A percentile compares a stretch with the other conserved stretches of the same genome.
Conservation (phyloP, 208 protist species). For the Tritrichomonas foetus region DNA sequence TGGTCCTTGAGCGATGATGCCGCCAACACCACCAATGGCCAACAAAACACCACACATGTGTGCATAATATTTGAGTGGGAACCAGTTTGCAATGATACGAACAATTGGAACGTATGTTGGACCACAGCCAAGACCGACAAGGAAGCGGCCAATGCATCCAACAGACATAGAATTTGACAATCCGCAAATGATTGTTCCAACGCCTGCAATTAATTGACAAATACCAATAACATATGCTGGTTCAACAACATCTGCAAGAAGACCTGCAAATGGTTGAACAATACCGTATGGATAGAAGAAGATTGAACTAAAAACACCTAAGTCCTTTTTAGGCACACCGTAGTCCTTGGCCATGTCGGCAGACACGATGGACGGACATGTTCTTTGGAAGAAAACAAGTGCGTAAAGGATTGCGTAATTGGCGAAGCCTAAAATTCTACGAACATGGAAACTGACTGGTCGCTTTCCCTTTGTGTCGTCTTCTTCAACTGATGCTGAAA, state of each 20-base stretch:
- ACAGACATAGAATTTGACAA: background rate
- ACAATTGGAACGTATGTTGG: background rate
- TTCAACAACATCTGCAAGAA: background rate
- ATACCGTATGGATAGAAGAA: slow-evolving; percentile 22
- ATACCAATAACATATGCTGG: background rate
- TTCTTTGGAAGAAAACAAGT: background rate
- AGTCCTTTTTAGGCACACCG: background rate
- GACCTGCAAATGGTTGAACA: background rate
- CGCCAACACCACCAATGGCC: background rate
- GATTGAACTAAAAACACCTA: background rate
- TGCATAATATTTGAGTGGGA: background rate
- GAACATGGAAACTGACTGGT: background rate
- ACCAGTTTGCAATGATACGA: background rate
- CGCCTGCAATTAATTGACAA: background rate
- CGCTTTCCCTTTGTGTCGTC: no score
- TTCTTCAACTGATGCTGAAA: no score
- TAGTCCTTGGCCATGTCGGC: background rate
- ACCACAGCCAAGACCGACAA: background rate
- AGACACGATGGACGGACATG: background rate
- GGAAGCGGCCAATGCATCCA: background rate
- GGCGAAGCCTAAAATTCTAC: background rate
- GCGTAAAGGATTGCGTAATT: background rate
- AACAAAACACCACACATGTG: background rate
- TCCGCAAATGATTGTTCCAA: background rate
- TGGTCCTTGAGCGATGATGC: background rate